A percentile compares a stretch with the other conserved stretches of the same genome.
Evolutionary conservation across 2,329 filamentous ascomycete genomes (phyloP).

Genomic region (Botryotinia globosa): DNA sequence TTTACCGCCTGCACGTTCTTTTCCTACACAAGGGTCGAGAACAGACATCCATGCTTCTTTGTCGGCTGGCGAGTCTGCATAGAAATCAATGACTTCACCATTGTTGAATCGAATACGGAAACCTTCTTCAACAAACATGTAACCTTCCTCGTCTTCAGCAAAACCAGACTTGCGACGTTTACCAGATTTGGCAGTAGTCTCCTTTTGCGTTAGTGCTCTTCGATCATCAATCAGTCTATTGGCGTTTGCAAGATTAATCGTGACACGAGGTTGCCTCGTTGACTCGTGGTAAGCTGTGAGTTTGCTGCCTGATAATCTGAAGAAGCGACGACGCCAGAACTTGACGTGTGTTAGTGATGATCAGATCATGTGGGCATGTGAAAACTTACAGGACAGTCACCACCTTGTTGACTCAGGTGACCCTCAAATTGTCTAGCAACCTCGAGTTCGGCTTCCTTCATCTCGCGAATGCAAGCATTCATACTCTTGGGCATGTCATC

Average conservation of each 20-base stretch:
- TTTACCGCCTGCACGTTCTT: slow-evolving; percentile 48
- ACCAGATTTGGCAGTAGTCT: slow-evolving; percentile 72
- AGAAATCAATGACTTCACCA: slow-evolving; percentile 83
- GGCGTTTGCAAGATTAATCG: slow-evolving; percentile 93
- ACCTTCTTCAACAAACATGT: slow-evolving; percentile 99
- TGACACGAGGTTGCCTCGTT: slow-evolving; percentile 90
- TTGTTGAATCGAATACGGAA: slow-evolving; percentile 99
- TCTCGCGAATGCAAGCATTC: slow-evolving; percentile 91
- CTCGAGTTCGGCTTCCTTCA: slow-evolving; percentile 83
- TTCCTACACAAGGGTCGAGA: slow-evolving; percentile 65
- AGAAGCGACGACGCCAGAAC: slow-evolving; percentile 98
- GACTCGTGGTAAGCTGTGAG: slow-evolving; percentile 95
- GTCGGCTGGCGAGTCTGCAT: slow-evolving; percentile 79
- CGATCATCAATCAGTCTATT: slow-evolving; percentile 92
- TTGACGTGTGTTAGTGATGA: slow-evolving; percentile 47
- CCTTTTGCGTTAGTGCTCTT: slow-evolving; percentile 75
- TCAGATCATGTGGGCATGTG: not conserved
- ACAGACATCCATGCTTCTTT: slow-evolving; percentile 96
- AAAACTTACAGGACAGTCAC: slow-evolving; percentile 86
- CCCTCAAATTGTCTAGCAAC: slow-evolving; percentile 80
- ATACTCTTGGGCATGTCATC: slow-evolving; percentile 99
- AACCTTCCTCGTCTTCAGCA: slow-evolving; percentile 96
- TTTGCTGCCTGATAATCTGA: slow-evolving; percentile 87
- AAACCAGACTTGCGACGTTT: slow-evolving; percentile 90
- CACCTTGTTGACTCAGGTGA: slow-evolving; percentile 90